phyloP scores from a whole-genome alignment of 805 yeast species.

The Yarrowia divulgata region DNA sequence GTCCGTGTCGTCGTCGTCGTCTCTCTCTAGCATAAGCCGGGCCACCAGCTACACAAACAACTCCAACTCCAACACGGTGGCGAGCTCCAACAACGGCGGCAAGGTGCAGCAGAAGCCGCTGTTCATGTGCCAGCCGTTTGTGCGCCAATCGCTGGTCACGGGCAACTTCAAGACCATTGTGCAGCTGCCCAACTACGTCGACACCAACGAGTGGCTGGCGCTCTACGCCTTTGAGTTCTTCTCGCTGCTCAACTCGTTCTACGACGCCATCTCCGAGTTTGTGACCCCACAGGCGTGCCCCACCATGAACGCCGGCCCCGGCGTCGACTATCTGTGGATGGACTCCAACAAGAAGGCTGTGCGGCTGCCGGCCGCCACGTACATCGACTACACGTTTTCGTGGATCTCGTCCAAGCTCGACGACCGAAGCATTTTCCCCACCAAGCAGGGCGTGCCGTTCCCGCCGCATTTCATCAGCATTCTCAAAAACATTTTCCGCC shows the following conservation, averaged over 20 bases:
- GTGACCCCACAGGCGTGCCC: conserved; percentile 90
- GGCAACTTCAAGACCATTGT: conserved; percentile 97
- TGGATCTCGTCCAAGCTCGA: conserved; percentile 90
- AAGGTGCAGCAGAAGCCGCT: conserved; percentile 55
- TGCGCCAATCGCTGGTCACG: conserved; percentile 90
- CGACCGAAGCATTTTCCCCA: conserved; percentile 91
- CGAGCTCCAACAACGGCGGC: conserved; percentile 34
- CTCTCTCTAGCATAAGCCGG: conserved; percentile 46
- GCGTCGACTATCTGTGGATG: conserved; percentile 89
- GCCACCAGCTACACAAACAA: conserved; percentile 41
- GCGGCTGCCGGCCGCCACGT: conserved; percentile 89
- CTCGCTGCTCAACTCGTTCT: conserved; percentile 84
- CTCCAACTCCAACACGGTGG: conserved; percentile 39
- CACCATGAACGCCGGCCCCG: conserved; percentile 95
- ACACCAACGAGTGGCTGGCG: conserved; percentile 94
- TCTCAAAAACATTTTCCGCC: conserved; percentile 84
- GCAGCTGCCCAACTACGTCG: conserved; percentile 93
- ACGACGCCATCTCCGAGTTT: conserved; percentile 88
- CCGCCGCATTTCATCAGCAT: conserved; percentile 85
- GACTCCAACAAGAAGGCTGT: conserved; percentile 81
- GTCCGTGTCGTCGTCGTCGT: conserved; percentile 44
- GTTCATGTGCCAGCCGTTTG: conserved; percentile 90
- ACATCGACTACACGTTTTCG: conserved; percentile 87
- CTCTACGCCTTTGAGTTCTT: conserved; percentile 89
- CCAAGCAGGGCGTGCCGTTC: conserved; percentile 85